phyloP scores from a whole-genome alignment of 2,329 filamentous ascomycete genomes.

The Nemania bipapillata region DNA sequence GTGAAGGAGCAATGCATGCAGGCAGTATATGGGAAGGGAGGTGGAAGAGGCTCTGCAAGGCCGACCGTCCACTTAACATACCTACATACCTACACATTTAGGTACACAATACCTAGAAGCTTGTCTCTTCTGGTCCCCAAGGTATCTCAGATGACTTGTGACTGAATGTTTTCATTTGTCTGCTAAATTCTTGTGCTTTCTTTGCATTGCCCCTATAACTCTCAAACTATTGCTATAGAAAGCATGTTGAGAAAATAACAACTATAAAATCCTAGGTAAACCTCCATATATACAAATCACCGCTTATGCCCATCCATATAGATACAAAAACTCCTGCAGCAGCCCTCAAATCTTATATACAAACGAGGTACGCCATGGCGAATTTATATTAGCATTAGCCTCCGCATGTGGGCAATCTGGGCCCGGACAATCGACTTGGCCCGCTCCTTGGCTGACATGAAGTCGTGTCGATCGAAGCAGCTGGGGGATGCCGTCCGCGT shows the following conservation, averaged over 20 bases:
- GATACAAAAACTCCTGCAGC: conserved; percentile 15
- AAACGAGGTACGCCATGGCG: neutral
- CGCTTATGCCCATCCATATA: conserved; percentile 18
- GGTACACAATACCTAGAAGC: neutral
- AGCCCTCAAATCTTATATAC: conserved; percentile 6
- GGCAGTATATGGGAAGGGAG: too few relatives aligned
- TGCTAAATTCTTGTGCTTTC: neutral
- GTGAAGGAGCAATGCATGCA: too few relatives aligned
- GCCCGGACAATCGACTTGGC: conserved; percentile 38
- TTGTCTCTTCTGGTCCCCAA: too few relatives aligned
- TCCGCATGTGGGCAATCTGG: conserved; percentile 36
- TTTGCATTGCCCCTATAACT: neutral
- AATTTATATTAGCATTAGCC: conserved; percentile 36
- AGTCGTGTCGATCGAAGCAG: conserved; percentile 40
- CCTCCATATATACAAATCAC: conserved; percentile 24
- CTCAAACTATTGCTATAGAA: neutral
- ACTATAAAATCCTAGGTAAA: too few relatives aligned
- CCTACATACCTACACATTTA: neutral
- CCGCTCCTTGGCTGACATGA: conserved; percentile 42
- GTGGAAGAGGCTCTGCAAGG: too few relatives aligned
- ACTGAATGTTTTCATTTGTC: neutral
- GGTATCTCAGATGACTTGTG: too few relatives aligned
- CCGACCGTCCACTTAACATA: neutral
- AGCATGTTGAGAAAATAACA: conserved; percentile 4
- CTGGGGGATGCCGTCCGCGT: conserved; percentile 38